phyloP scores from a whole-genome alignment of 2,329 filamentous ascomycete genomes.

The Reticulascus tulasneorum region DNA sequence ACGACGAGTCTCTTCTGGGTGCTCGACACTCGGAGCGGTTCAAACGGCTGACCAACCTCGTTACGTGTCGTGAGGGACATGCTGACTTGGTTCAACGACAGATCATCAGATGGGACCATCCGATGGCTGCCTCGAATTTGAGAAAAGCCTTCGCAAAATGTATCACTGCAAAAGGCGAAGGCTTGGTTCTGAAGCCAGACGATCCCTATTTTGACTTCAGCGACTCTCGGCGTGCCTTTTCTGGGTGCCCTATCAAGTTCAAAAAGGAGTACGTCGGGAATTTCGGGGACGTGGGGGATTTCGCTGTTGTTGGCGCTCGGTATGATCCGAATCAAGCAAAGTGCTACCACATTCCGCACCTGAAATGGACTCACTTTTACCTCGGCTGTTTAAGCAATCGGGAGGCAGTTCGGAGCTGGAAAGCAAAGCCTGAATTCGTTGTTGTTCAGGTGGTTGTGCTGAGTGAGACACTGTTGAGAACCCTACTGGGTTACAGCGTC shows the following conservation, averaged over 20 bases:
- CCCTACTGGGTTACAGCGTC: slow-evolving; percentile 45
- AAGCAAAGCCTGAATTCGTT: slow-evolving; percentile 55
- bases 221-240: slow-evolving; percentile 28
- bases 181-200: slow-evolving; percentile 75
- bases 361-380: slow-evolving; percentile 77
- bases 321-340: slow-evolving; percentile 63
- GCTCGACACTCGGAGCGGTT: slow-evolving; percentile 56
- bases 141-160: slow-evolving; percentile 63
- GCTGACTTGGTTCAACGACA: slow-evolving; percentile 65
- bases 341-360: slow-evolving; percentile 45
- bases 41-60: slow-evolving; percentile 52
- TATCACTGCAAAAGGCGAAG: slow-evolving; percentile 67
- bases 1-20: slow-evolving; percentile 48
- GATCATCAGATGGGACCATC: slow-evolving; percentile 60
- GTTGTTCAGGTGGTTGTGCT: slow-evolving; percentile 63
- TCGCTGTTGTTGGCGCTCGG: slow-evolving; percentile 72
- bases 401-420: slow-evolving; percentile 47
- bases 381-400: slow-evolving; percentile 73
- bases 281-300: slow-evolving; percentile 79
- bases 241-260: slow-evolving; percentile 67
- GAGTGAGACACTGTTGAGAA: slow-evolving; percentile 44
- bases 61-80: slow-evolving; percentile 51
- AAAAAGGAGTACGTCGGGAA: slow-evolving; percentile 80
- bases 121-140: slow-evolving; percentile 49
- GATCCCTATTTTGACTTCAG: slow-evolving; percentile 69